These are phyloP conservation scores for Citrus maxima DNA, from an alignment of 345 rosid species.

Conservation along the genomic window DNA sequence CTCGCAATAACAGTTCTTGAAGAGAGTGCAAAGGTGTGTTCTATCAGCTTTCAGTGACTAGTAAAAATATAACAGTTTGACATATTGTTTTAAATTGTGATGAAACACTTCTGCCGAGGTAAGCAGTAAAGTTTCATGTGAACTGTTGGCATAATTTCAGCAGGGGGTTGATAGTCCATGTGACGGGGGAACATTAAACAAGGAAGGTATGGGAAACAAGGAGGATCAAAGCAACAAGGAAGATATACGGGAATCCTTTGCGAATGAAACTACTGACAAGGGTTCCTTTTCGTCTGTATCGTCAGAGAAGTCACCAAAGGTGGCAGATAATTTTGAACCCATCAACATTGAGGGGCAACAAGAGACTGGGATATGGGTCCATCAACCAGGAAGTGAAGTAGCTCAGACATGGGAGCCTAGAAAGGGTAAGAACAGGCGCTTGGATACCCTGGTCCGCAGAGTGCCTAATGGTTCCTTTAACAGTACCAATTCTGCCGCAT, in stretches of 20 bases:
- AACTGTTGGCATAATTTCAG: slow-evolving; percentile 11
- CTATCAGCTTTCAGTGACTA: background rate
- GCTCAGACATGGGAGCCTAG: slow-evolving; percentile 82
- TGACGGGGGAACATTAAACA: slow-evolving; percentile 32
- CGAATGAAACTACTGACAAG: slow-evolving; percentile 27
- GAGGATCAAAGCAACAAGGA: slow-evolving; percentile 23
- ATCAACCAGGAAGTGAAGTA: slow-evolving; percentile 80
- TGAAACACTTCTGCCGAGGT: background rate
- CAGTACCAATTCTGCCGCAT: slow-evolving; percentile 25
- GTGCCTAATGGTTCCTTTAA: slow-evolving; percentile 37
- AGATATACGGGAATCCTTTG: slow-evolving; percentile 40
- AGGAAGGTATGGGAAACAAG: slow-evolving; percentile 36
- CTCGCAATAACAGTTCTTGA: slow-evolving; percentile 69
- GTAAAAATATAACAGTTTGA: background rate
- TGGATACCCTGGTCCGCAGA: slow-evolving; percentile 37
- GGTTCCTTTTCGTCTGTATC: slow-evolving; percentile 47
- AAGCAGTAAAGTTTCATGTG: background rate
- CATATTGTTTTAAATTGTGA: background rate
- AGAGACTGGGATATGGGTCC: slow-evolving; percentile 82
- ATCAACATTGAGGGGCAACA: slow-evolving; percentile 68
- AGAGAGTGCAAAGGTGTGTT: slow-evolving; percentile 49
- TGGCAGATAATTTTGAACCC: slow-evolving; percentile 67
- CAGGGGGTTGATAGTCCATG: slow-evolving; percentile 33
- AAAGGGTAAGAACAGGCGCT: slow-evolving; percentile 60
- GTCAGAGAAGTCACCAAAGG: slow-evolving; percentile 44